Base-by-base conservation (phyloP, 108 stramenopile species). In the Cyclotella choctawhatcheeana region DNA sequence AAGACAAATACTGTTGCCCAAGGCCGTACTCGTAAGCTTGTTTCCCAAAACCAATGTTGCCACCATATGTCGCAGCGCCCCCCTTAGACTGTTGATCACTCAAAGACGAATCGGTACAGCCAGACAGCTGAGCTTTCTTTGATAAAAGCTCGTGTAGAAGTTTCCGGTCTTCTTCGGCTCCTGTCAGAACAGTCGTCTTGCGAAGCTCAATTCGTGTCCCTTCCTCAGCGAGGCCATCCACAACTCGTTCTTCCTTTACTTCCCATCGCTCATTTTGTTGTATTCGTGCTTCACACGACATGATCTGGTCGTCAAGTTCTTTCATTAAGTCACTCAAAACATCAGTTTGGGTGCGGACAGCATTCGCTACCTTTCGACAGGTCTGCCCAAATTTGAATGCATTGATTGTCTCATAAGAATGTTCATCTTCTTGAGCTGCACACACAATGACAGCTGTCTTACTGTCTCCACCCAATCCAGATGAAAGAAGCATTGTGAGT, bases 401-500 rank as follows among this genome's bases (percentile, higher is more conserved):
- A 47, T 58, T 71, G 17, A 84, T 74, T 0, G 89, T 86, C 59
- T 91, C 89, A 13, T 63, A 60, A 55, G 66, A 61, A 61, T 91
- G 85, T n/a, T 53, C 33, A 8, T 67, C 58, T 22, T 91, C 85
- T 53, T 75, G 73, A 65, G 83, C 56, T 5, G 71, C 84, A 51
- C 87, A 86, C n/a, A 91, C 77, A 32, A 91, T 69, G 27, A 86
- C 78, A 12, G 76, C 50, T 16, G 85, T 91, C 58, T 81, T 83
- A 45, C 73, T 70, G 59, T 84, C 81, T 20, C 89, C 89, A 60
- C 91, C 88, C 17, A 93, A 71, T 22, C 86, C 88, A 3, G 79
- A 79, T 4, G 73, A 25, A 17, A 93, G 73, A 14, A 93, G 64
- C 84, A 84, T 83, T 5, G 92, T 93, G 1, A 93, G 87, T 68